Evolutionary conservation across 202 grass and related monocot species (phyloP).

Genomic region (Bolboschoenoplectus hybrid): DNA sequence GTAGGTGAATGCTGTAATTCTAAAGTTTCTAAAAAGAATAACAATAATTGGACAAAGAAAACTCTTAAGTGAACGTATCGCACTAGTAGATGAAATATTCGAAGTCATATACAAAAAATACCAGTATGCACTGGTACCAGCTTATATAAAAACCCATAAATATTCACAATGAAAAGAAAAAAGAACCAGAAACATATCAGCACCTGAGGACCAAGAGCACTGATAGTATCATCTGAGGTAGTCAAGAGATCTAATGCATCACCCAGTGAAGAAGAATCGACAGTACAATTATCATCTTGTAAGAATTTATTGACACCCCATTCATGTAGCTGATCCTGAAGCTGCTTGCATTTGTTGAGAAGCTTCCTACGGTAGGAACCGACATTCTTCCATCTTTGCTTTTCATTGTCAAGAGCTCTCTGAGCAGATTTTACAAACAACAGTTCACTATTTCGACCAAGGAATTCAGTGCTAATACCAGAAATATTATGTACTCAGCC

Average conservation of each 20-base stretch:
- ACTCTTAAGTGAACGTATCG: no score
- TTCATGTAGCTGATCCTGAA: neutral
- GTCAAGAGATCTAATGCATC: neutral
- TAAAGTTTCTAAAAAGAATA: no score
- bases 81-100: no score
- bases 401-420: neutral
- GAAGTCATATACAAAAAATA: no score
- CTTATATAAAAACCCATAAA: no score
- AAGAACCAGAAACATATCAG: neutral
- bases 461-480: neutral
- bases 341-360: neutral
- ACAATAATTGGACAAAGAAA: no score
- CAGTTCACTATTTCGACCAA: neutral
- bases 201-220: neutral
- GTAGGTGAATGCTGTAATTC: no score
- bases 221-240: neutral
- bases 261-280: neutral
- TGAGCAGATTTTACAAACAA: neutral
- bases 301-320: neutral
- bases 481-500: neutral
- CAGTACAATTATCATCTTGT: neutral
- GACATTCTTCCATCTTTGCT: neutral
- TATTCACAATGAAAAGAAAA: no score
- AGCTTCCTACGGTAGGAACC: neutral
- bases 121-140: no score